These are phyloP conservation scores for Sclerotinia borealis DNA, from an alignment of 2,329 filamentous ascomycete species.

Conservation along the genomic window DNA sequence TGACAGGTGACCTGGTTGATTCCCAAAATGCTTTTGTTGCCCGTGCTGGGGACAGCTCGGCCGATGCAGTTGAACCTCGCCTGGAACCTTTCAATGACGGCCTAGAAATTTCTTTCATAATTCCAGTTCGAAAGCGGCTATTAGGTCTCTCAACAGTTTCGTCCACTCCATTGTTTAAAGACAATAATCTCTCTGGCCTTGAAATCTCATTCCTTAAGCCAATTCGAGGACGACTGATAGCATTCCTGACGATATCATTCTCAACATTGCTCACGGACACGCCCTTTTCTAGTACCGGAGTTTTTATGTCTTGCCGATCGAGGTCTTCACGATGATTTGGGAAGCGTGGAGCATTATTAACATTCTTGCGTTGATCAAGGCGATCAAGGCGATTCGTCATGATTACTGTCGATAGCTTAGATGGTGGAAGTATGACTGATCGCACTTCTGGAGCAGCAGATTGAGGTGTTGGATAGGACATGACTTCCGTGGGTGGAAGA, in stretches of 20 bases:
- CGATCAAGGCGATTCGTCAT: background rate
- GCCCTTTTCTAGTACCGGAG: background rate
- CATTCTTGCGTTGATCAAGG: background rate
- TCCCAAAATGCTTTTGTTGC: background rate
- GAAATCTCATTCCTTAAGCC: background rate
- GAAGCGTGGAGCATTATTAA: background rate
- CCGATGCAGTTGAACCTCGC: background rate
- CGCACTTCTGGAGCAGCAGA: background rate
- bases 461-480: background rate
- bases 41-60: background rate
- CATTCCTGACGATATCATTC: background rate
- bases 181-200: background rate
- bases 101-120: background rate
- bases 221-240: background rate
- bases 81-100: conserved; percentile 12
- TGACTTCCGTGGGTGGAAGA: conserved; percentile 6
- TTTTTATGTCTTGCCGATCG: background rate
- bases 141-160: background rate
- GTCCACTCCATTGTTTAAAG: conserved; percentile 6
- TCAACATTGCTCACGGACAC: background rate
- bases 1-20: background rate
- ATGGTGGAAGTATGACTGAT: background rate
- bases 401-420: background rate
- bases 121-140: background rate
- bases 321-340: background rate